Evolutionary conservation across 257 asterid genomes (phyloP).

Genomic region (Solanum bulbocastanum): DNA sequence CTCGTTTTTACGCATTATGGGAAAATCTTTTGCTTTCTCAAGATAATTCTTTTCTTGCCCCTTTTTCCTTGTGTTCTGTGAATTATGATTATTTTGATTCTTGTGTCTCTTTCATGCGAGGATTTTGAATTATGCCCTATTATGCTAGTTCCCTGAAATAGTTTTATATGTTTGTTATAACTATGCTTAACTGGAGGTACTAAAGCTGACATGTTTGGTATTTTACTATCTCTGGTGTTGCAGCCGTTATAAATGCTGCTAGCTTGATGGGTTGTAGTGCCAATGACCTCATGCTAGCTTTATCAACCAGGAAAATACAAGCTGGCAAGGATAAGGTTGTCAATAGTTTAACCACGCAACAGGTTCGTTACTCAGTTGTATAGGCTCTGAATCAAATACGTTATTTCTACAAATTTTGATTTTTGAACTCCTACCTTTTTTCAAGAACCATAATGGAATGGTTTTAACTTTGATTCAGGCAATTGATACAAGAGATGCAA

Average conservation of each 20-base stretch:
- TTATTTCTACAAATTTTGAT: background rate
- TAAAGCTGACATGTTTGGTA: background rate
- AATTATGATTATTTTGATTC: background rate
- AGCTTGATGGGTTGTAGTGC: conserved; percentile 71
- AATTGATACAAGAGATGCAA: conserved; percentile 60
- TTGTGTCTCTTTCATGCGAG: background rate
- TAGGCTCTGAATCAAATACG: background rate
- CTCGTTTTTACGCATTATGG: background rate
- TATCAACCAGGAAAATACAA: conserved; percentile 59
- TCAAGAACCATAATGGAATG: background rate
- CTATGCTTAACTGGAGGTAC: background rate
- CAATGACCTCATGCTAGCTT: conserved; percentile 56
- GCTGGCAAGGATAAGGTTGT: conserved; percentile 66
- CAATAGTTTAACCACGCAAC: conserved; percentile 48
- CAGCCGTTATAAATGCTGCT: conserved; percentile 75
- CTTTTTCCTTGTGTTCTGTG: background rate
- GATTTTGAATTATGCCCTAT: background rate
- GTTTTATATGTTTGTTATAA: background rate
- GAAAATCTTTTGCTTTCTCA: background rate
- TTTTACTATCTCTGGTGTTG: background rate
- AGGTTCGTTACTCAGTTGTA: conserved; percentile 31
- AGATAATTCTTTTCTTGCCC: background rate
- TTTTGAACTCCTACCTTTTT: background rate
- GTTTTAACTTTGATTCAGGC: conserved; percentile 35
- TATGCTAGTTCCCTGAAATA: background rate